Conservation (phyloP, 2,329 filamentous ascomycete genomes). For the Fusarium sterilihyphosum region DNA sequence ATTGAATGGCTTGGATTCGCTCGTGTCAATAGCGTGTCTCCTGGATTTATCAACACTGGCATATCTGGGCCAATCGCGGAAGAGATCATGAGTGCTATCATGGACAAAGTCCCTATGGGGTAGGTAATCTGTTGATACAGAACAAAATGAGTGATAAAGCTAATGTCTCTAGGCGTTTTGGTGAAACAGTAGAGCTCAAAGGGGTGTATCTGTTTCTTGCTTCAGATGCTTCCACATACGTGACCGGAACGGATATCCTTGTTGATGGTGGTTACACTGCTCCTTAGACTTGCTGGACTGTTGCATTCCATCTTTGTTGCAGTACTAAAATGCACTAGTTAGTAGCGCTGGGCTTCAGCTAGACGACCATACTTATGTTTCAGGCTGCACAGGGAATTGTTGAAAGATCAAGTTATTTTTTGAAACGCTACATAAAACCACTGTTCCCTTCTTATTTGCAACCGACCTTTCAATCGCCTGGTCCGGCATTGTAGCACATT, state of each 20-base stretch:
- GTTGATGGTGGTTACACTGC: background rate
- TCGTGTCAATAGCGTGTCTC: background rate
- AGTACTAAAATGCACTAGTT: too few species aligned
- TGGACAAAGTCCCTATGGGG: background rate
- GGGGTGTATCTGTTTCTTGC: background rate
- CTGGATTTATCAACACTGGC: background rate
- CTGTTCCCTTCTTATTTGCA: background rate
- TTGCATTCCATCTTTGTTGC: fast-evolving
- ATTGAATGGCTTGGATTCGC: background rate
- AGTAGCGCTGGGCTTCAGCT: background rate
- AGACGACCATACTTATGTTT: background rate
- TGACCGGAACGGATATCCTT: background rate
- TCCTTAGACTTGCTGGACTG: background rate
- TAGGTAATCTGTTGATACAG: fast-evolving
- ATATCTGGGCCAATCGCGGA: background rate
- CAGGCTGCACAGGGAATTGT: background rate
- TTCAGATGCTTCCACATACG: background rate
- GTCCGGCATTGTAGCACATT: background rate
- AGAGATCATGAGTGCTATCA: background rate
- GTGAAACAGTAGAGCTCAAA: background rate
- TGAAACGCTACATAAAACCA: background rate
- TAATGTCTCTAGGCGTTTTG: background rate
- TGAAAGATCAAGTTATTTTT: background rate
- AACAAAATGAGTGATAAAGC: fast-evolving
- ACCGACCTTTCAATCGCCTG: background rate